A percentile compares a stretch with the other conserved stretches of the same genome.
phyloP scores from a whole-genome alignment of 305 asterid genomes.

The Solanum hybrid region DNA sequence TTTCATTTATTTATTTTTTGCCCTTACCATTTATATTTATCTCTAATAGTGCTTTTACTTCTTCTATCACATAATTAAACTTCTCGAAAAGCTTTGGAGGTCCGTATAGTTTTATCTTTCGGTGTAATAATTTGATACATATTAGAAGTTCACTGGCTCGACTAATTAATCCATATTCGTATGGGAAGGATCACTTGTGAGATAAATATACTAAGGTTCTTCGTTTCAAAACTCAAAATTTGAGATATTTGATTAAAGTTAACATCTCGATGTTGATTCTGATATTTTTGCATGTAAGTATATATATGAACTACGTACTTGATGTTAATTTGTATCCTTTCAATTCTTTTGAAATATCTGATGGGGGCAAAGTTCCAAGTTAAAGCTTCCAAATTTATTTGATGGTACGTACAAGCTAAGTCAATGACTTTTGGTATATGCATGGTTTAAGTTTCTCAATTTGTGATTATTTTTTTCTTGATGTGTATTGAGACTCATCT shows the following conservation, averaged over 20 bases:
- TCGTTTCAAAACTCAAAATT: background rate
- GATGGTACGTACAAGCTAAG: background rate
- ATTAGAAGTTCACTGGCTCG: background rate
- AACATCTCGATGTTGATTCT: background rate
- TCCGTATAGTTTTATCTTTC: background rate
- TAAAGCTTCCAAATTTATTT: background rate
- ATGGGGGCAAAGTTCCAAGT: background rate
- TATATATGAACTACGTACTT: background rate
- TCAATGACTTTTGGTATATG: background rate
- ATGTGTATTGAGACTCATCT: too few relatives aligned
- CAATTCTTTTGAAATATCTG: too few relatives aligned
- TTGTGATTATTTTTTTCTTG: too few relatives aligned
- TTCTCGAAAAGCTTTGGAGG: background rate
- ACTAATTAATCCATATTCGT: background rate
- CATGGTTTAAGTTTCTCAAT: background rate
- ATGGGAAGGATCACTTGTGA: accelerated
- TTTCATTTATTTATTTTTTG: background rate
- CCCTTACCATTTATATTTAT: background rate
- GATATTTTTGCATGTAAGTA: background rate
- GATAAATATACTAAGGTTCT: background rate
- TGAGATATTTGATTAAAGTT: background rate
- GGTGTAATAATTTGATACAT: background rate
- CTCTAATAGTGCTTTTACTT: background rate
- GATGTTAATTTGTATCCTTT: background rate
- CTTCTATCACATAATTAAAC: background rate